A percentile compares a stretch with the other conserved stretches of the same genome.
Conservation (phyloP, 148 eudicot species). For the Selenicereus undatus region DNA sequence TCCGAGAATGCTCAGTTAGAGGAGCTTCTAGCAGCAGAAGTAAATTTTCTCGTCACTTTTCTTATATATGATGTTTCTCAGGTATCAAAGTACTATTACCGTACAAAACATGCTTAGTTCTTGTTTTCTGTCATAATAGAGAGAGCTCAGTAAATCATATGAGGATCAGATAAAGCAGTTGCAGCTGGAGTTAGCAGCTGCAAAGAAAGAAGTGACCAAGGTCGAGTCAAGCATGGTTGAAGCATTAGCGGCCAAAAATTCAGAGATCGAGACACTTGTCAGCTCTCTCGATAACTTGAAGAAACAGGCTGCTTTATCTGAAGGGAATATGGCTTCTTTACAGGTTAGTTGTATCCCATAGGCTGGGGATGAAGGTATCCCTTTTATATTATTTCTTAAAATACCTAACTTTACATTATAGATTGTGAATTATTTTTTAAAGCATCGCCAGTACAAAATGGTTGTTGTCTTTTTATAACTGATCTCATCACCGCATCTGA, state of each 20-base stretch:
- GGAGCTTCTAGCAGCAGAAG: slow-evolving; percentile 94
- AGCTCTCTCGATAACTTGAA: slow-evolving; percentile 76
- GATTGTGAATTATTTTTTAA: too few relatives aligned
- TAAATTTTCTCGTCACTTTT: slow-evolving; percentile 23
- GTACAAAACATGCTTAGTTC: slow-evolving; percentile 8
- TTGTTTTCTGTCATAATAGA: slow-evolving; percentile 40
- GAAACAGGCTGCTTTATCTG: slow-evolving; percentile 93
- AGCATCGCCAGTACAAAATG: too few relatives aligned
- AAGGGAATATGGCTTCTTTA: slow-evolving; percentile 91
- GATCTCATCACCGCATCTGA: background rate
- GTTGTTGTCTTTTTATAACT: too few relatives aligned
- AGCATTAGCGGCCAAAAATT: slow-evolving; percentile 90
- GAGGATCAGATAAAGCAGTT: slow-evolving; percentile 80
- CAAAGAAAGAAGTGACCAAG: slow-evolving; percentile 66
- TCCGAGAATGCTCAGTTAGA: slow-evolving; percentile 97
- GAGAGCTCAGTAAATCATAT: slow-evolving; percentile 83
- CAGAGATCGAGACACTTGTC: slow-evolving; percentile 88
- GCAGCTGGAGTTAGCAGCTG: slow-evolving; percentile 64
- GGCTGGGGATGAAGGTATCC: background rate
- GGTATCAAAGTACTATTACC: slow-evolving; percentile 3
- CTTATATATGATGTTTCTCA: slow-evolving; percentile 6
- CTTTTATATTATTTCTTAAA: background rate
- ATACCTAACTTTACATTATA: background rate
- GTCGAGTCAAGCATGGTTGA: slow-evolving; percentile 84
- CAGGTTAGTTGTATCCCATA: slow-evolving; percentile 49